Conservation (phyloP, 495 filamentous ascomycete species). For the Glutinoglossum americanum region DNA sequence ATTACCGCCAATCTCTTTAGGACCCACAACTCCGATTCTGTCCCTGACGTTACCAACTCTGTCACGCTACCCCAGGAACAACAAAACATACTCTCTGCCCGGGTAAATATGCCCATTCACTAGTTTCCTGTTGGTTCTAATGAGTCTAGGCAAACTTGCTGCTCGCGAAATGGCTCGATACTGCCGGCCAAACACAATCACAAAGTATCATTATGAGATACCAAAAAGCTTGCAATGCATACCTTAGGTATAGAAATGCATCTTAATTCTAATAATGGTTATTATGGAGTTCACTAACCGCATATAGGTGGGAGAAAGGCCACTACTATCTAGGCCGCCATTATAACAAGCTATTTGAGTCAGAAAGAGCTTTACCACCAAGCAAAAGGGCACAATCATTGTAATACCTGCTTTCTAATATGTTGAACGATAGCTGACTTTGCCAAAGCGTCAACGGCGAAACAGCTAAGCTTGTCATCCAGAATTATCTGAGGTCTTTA, state of each 20-base stretch:
- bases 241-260: conserved; percentile 13
- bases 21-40: conserved; percentile 23
- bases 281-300: conserved; percentile 6
- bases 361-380: conserved; percentile 54
- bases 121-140: not conserved
- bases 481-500: conserved; percentile 77
- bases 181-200: conserved; percentile 72
- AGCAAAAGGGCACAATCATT: conserved; percentile 37
- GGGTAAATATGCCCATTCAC: conserved; percentile 7
- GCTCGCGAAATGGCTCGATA: conserved; percentile 91
- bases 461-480: conserved; percentile 67
- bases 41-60: conserved; percentile 19
- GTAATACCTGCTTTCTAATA: not conserved
- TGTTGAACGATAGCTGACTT: not conserved
- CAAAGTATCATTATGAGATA: conserved; percentile 57
- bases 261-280: not conserved
- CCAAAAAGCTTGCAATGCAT: conserved; percentile 40
- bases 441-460: conserved; percentile 39
- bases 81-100: conserved; percentile 33
- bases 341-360: conserved; percentile 89
- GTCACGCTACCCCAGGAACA: conserved; percentile 18
- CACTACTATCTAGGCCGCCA: conserved; percentile 93
- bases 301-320: conserved; percentile 69
- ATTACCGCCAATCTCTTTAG: conserved; percentile 54
- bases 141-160: conserved; percentile 44